Evolutionary conservation across 805 yeast species (phyloP), one percentile per base, ranked within the genome.

Genomic region (Nematodospora valgi): DNA sequence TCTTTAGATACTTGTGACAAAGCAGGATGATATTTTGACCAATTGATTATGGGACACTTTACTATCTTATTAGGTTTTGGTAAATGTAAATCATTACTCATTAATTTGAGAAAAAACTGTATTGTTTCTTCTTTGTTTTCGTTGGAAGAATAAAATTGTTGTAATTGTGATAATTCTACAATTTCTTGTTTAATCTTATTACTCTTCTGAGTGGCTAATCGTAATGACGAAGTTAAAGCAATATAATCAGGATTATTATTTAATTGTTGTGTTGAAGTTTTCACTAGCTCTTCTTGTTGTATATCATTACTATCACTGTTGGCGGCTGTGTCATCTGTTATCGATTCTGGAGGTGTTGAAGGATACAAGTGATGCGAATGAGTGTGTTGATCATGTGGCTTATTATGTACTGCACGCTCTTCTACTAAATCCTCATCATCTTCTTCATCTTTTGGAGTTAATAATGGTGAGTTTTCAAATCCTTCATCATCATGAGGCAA

Each of bases 381-480:
- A 18, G 29, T 7, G 7, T 15, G 29, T 6, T 11, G 6, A 7
- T 5, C 13, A 9, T n/a, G 12, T 23, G 27, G 6, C 6, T 14
- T 12, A 25, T 12, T 24, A 13, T 14, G 23, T 8, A 9, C 14
- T 6, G 22, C 15, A 31, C 23, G 22, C n/a, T 26, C 23, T 14
- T 26, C 31, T 19, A 26, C 39, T 4, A 22, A 15, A 9, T 30
- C 32, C 14, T 49, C 54, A 19, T 58, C 63, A 35, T 62, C 60
- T 31, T 62, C 64, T 23, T 64, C 72, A 17, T 66, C 67, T 39
- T 63, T 64, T 4, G 72, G 72, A 2, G 72, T 66, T 33, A 65
- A 51, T 22, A 66, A 52, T 5, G 69, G 70, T 28, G 63, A 54
- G 37, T 45, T 45, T 24, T 58, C 56, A 37, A 58, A 60, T 22